Evolutionary conservation across 73 alveolate genomes (phyloP).

Genomic region (Blepharisma stoltei): DNA sequence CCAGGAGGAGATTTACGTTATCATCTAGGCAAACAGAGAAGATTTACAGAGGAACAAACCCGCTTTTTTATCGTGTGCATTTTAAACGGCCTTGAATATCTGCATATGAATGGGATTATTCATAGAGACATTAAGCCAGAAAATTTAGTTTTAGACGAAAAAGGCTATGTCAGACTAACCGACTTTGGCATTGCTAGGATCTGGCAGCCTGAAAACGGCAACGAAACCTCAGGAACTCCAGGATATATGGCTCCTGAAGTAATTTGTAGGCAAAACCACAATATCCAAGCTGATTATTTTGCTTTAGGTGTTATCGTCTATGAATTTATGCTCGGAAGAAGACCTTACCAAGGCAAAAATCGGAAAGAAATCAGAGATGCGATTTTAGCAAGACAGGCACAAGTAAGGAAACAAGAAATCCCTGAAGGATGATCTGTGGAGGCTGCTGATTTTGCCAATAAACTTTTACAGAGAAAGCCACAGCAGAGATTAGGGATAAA

Average conservation of each 20-base stretch:
- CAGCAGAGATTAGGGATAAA: constrained; percentile 81
- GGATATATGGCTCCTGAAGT: constrained; percentile 94
- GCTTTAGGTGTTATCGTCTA: constrained; percentile 87
- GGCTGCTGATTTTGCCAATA: constrained; percentile 93
- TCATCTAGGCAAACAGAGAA: constrained; percentile 72
- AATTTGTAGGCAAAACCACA: constrained; percentile 72
- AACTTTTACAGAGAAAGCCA: constrained; percentile 67
- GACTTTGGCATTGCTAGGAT: constrained; percentile 88
- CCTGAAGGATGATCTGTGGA: constrained; percentile 96
- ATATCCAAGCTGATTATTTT: constrained; percentile 79
- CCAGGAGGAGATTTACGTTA: constrained; percentile 95
- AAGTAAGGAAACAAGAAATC: constrained; percentile 75
- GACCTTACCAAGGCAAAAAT: constrained; percentile 93
- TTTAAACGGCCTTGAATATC: constrained; percentile 65
- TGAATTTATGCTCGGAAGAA: constrained; percentile 83
- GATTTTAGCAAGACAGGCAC: constrained; percentile 84
- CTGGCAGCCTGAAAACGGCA: constrained; percentile 78
- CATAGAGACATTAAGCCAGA: constrained; percentile 96
- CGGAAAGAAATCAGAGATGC: constrained; percentile 96
- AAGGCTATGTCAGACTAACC: constrained; percentile 76
- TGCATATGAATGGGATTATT: constrained; percentile 77
- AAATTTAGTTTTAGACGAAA: constrained; percentile 77
- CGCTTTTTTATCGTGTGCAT: constrained; percentile 66
- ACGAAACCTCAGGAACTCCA: constrained; percentile 90
- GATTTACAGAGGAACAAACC: constrained; percentile 83